These are phyloP conservation scores for Eucalyptus caleyi DNA, from an alignment of 345 rosid genomes.

Conservation along the genomic window DNA sequence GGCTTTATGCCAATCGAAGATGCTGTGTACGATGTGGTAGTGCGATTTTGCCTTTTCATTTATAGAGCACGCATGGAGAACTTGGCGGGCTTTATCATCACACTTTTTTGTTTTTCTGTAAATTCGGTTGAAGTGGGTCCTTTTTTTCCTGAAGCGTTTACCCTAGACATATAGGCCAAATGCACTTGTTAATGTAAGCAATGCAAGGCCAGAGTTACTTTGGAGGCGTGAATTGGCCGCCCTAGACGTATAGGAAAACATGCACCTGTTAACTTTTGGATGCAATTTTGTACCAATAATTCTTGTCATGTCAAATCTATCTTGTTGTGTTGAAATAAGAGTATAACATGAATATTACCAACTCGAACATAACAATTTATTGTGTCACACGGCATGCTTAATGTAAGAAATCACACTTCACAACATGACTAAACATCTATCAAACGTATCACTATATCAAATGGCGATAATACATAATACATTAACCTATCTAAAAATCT, in stretches of 20 bases:
- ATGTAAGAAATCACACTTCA: background rate
- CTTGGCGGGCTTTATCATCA: background rate
- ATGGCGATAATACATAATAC: background rate
- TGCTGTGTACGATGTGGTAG: background rate
- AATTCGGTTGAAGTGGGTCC: background rate
- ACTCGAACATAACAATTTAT: background rate
- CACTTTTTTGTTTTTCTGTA: background rate
- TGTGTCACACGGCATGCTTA: background rate
- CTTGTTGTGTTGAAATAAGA: background rate
- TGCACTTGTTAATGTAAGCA: background rate
- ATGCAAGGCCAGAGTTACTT: background rate
- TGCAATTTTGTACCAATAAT: background rate
- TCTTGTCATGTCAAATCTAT: background rate
- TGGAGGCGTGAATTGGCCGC: background rate
- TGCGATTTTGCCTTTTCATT: background rate
- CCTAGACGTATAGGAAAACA: background rate
- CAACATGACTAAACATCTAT: background rate
- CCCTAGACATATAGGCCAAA: background rate
- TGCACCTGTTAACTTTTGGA: background rate
- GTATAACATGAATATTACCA: background rate
- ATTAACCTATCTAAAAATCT: background rate
- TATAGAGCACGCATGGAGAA: background rate
- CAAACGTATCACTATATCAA: background rate
- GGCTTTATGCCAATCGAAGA: background rate
- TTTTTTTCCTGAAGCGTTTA: background rate